Base-by-base conservation (phyloP, 2,329 filamentous ascomycete genomes). In the Emmonsiellopsis sp. region DNA sequence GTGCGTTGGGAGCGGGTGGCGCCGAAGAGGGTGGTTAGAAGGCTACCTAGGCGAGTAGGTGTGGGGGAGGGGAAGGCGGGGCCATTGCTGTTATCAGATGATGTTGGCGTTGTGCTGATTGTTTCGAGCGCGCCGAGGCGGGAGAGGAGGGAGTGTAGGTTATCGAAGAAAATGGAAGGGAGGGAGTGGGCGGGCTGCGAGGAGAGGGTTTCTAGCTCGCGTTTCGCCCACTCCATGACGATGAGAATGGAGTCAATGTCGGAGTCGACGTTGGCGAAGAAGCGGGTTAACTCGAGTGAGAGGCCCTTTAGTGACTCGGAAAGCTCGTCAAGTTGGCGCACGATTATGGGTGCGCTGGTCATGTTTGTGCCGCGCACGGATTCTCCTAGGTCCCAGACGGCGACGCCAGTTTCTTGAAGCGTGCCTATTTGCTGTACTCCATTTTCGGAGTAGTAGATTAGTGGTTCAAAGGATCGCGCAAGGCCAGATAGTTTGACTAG, bases 201-300 rank as follows among this genome's bases (percentile, higher is more conserved):
- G 56, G 83, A 80, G 53, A 93, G 74, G 45, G 84, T 83, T 56
- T 83, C 77, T 11, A 97, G 81, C 68, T 96, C 90, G 59, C 90
- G 84, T 64, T 86, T 86, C 11, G 89, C 88, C 92, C 92, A 96
- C 66, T 95, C 89, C 90, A 97, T 96, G 50, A 94, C 89, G 56
- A 93, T 86, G 37, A 97, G 78, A 60, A 96, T 95, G 56, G 86
- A 86, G 66, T 96, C 92, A 61, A 97, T 87, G 64, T 96, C 92
- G 31, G 89, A 88, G 62, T 96, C 89, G 10, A 97, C 89, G 59
- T 91, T 88, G 50, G 90, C 87, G 68, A 96, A 95, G 74, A 97
- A 96, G 63, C 85, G 85, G 6, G 88, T 95, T 60, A 96, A 80
- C 67, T 95, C 90, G 13, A 90, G 77, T 1, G 89, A 88, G 27